Percentiles rank a stretch among this genome's conserved stretches.
Conservation (phyloP, 495 filamentous ascomycete genomes). For the Penicillium soppii region DNA sequence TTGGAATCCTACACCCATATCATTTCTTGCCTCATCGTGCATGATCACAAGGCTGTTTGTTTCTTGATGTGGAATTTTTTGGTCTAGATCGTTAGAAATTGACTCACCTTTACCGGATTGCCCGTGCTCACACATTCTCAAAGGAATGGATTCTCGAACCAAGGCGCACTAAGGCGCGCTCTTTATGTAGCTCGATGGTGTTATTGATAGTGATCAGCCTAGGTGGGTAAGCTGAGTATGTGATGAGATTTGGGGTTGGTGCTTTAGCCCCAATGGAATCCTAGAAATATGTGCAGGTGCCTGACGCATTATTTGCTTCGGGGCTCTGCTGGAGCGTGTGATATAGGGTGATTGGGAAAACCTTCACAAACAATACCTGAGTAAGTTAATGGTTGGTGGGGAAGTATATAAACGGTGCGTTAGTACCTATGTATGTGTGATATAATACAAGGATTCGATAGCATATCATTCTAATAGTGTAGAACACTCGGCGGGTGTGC, state of each 20-base stretch:
- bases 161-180: background rate
- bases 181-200: background rate
- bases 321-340: background rate
- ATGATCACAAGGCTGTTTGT: no score
- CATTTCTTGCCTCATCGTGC: no score
- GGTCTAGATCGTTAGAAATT: background rate
- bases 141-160: background rate
- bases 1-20: background rate
- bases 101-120: background rate
- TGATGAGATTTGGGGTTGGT: background rate
- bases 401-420: no score
- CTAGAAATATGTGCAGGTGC: slow-evolving; percentile 6
- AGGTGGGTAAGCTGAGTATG: slow-evolving; percentile 13
- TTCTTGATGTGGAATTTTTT: background rate
- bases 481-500: background rate
- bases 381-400: no score
- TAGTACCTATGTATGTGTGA: no score
- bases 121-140: background rate
- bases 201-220: background rate
- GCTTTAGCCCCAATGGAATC: background rate
- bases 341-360: slow-evolving; percentile 10
- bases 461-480: background rate
- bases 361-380: background rate
- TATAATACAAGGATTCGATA: background rate
- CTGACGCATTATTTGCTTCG: background rate